These are phyloP conservation scores for Candida montana DNA, from an alignment of 805 yeast genomes.

Conservation along the genomic window DNA sequence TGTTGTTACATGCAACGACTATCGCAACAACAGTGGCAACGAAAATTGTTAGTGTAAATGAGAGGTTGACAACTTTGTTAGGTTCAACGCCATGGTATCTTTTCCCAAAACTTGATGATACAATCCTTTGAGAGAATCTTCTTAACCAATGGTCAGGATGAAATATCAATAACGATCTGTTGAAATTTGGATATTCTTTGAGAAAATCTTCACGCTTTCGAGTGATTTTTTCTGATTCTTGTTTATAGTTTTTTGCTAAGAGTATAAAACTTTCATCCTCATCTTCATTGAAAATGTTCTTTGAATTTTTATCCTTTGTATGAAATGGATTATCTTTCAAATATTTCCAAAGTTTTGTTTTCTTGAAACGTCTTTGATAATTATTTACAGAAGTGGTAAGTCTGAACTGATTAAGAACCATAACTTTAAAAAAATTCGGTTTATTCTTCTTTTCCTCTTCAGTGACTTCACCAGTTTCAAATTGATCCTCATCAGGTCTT, in stretches of 20 bases:
- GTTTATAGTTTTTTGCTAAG: conserved; percentile 29
- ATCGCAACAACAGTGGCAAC: conserved; percentile 64
- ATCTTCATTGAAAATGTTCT: conserved; percentile 18
- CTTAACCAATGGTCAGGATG: conserved; percentile 63
- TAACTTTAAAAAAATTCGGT: too few relatives aligned
- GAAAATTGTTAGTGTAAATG: conserved; percentile 51
- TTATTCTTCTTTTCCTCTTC: too few relatives aligned
- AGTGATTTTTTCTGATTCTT: conserved; percentile 33
- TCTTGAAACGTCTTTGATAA: conserved; percentile 11
- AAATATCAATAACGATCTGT: conserved; percentile 60
- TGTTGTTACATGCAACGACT: conserved; percentile 67
- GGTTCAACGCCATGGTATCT: conserved; percentile 74
- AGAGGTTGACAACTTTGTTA: conserved; percentile 41
- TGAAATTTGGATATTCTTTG: conserved; percentile 58
- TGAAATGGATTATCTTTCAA: conserved; percentile 33
- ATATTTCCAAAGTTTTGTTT: too few relatives aligned
- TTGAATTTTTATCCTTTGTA: too few relatives aligned
- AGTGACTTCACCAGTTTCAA: conserved; percentile 6
- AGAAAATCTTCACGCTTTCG: conserved; percentile 39
- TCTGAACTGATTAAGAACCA: too few relatives aligned
- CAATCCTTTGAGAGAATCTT: conserved; percentile 66
- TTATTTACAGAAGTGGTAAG: conserved; percentile 7
- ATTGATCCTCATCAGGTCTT: conserved; percentile 1
- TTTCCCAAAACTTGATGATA: conserved; percentile 65
- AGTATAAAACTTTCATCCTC: conserved; percentile 25